Base-by-base conservation (phyloP, 495 filamentous ascomycete species). In the Penicillium tannophilum region DNA sequence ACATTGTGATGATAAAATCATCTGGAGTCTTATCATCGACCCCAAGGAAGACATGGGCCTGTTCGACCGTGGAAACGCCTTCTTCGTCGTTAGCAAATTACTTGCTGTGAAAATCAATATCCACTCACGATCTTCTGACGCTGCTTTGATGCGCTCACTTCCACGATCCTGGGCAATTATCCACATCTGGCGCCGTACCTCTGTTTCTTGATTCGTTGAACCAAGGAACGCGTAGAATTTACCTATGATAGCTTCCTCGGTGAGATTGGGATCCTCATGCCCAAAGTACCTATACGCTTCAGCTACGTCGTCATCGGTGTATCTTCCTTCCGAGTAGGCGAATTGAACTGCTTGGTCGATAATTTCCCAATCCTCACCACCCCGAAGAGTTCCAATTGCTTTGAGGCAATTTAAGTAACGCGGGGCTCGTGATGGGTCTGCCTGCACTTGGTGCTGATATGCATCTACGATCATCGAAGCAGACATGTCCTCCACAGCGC, bases 1-100 rank as follows among this genome's bases (percentile, higher is more conserved):
- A 85, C 75, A 86, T 78, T 9, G 85, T 76, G 39, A 81, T 72
- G 16, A 89, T 71, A 57, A 85, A 87, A 24, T 88, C 84, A 65
- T 89, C 86, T 0, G 72, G 58, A 6, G 77, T 81, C n/a, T 69
- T 60, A 53, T 76, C 67, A 42, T 77, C 71, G 9, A 83, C 79
- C 31, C 79, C 84, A 19, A 89, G 72, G 65, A 79, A 89, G 6
- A 80, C 67, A 17, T 86, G 69, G 4, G 86, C 86, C 65, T 88
- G 85, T 52, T 85, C 80, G 51, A 83, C 83, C 16, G 76, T 87
- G 33, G 82, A 74, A n/a, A 89, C 77, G 28, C 74, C 79, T 83
- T 50, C 63, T 35, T 2, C n/a, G 35, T 24, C 28, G 31, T 69
- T 52, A 68, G 61, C 33, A 36, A 12, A 14, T 36, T 12, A 36